Evolutionary conservation across 352 stramenopile genomes (phyloP).

Genomic region (Phytophthora colocasiae): DNA sequence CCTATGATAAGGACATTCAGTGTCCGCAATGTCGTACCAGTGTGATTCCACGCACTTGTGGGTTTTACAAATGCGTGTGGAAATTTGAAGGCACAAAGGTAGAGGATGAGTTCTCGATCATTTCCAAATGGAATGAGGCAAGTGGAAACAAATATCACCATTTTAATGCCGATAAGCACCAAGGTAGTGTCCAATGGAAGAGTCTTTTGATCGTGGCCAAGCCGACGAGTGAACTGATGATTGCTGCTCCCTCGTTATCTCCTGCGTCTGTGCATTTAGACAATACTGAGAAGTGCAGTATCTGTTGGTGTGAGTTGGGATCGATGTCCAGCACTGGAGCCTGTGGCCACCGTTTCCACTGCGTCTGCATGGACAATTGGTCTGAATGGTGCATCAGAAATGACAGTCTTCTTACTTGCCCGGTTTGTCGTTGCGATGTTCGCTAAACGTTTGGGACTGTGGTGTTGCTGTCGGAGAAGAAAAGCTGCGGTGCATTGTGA

Average conservation of each 20-base stretch:
- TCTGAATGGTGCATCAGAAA: conserved; percentile 8
- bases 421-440: conserved; percentile 15
- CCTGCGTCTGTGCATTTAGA: neutral
- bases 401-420: conserved; percentile 16
- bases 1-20: neutral
- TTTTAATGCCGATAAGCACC: conserved; percentile 22
- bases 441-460: neutral
- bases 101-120: conserved; percentile 12
- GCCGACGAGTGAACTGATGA: neutral
- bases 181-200: conserved; percentile 21
- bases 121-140: conserved; percentile 26
- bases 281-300: conserved; percentile 13
- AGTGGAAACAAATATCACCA: conserved; percentile 24
- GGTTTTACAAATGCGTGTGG: conserved; percentile 45
- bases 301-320: conserved; percentile 21
- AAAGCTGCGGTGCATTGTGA: neutral
- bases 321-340: neutral
- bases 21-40: conserved; percentile 25
- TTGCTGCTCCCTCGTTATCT: no score
- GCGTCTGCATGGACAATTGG: conserved; percentile 21
- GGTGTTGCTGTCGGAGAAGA: neutral
- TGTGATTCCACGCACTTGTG: conserved; percentile 30
- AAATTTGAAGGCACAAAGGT: conserved; percentile 36
- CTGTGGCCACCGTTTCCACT: conserved; percentile 33
- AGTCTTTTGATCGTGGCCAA: conserved; percentile 27